Evolutionary conservation across 495 filamentous ascomycete species (phyloP), one percentile per base, ranked within the genome.

Genomic region (Chaetomidium leptoderma): DNA sequence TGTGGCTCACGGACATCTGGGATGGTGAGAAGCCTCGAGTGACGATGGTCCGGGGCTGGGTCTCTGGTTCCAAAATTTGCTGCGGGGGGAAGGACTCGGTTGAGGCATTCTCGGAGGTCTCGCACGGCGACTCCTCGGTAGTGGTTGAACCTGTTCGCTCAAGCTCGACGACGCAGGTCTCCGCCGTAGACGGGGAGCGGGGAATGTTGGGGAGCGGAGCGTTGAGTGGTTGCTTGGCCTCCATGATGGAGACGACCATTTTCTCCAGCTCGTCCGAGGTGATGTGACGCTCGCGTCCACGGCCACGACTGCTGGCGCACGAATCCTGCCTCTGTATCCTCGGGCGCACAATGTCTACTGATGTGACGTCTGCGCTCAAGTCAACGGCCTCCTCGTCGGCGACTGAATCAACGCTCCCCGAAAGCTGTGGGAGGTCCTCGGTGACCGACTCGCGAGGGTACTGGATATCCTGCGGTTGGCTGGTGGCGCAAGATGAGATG

Each of bases 11-110:
- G 2, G 90, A 87, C 14, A 89, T 79, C 40, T 85, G 81, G 19
- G 86, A 86, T 6, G 88, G 89, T 0, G 88, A 90, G 71, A 97
- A 98, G 21, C 92, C 93, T 56, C 89, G 85, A 53, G 95, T 84
- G 45, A 97, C 79, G 53, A 89, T 87, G 1, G 85, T 83, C 33
- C 78, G 81, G 66, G 80, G 40, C 40, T 83, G 63, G 81, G 63
- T 49, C 78, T 78, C 14, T 66, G 65, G 23, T 52, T 63, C 72
- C 53, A 47, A 57, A 26, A 32, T 68, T 55, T 53, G 71, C 66
- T 42, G 68, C 65, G 39, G 69, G 75, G 57, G 72, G 71, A 45
- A 46, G 17, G 59, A 68, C 48, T 70, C 56, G 26, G 63, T 54
- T 19, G 71, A 70, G 10, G 66, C 55, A 40, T 53, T 58, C 37